Conservation (phyloP, 2,329 filamentous ascomycete genomes). For the Pseudogymnoascus sp. region DNA sequence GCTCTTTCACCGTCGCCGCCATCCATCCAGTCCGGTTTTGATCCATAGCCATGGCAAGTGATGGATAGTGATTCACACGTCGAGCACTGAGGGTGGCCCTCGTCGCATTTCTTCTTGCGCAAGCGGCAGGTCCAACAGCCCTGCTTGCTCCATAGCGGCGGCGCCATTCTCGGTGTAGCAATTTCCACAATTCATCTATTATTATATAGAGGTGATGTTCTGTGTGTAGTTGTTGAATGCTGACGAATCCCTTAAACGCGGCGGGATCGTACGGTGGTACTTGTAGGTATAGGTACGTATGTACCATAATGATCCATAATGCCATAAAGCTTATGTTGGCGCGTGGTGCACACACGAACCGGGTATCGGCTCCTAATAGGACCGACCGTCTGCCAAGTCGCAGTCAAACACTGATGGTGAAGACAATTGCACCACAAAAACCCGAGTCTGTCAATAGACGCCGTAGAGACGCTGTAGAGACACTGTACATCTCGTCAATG, state of each 20-base stretch:
- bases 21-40: constrained; percentile 25
- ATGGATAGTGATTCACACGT: constrained; percentile 55
- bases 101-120: constrained; percentile 60
- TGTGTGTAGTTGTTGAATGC: background rate
- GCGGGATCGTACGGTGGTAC: background rate
- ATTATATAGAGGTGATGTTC: background rate
- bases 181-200: background rate
- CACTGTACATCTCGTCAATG: too few species aligned
- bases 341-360: background rate
- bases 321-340: background rate
- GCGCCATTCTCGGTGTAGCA: constrained; percentile 13
- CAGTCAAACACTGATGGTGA: background rate
- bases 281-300: too few species aligned
- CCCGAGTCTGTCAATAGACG: too few species aligned
- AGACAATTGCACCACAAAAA: too few species aligned
- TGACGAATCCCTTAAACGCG: background rate
- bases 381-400: background rate
- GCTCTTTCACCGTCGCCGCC: constrained; percentile 33
- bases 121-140: constrained; percentile 61
- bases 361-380: background rate
- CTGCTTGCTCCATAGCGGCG: constrained; percentile 21
- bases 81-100: constrained; percentile 51
- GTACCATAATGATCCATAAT: background rate
- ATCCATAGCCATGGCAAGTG: constrained; percentile 45
- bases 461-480: too few species aligned